A percentile compares a stretch with the other conserved stretches of the same genome.
Evolutionary conservation across 208 protist genomes (phyloP).

Genomic region (Balamuthia mandrillaris): DNA sequence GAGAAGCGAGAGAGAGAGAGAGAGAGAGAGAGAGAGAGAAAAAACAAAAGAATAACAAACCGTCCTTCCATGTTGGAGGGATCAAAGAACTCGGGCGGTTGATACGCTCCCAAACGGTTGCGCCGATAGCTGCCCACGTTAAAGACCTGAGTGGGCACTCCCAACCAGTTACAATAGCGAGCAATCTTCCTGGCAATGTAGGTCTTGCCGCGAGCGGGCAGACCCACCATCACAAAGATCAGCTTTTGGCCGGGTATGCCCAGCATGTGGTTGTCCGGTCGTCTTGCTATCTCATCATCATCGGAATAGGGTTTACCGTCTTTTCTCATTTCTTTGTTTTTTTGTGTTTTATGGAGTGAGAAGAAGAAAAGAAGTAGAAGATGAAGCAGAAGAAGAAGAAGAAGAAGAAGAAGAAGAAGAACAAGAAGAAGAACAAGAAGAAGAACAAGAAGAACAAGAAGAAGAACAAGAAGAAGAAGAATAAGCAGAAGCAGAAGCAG

Average conservation of each 20-base stretch:
- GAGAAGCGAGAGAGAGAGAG: neutral
- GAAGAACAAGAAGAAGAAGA: neutral
- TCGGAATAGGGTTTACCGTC: neutral
- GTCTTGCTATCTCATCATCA: too few relatives aligned
- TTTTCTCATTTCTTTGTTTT: neutral
- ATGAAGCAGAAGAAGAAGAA: neutral
- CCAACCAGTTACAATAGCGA: slow-evolving; percentile 60
- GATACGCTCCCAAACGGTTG: slow-evolving; percentile 17
- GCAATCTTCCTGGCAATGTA: slow-evolving; percentile 61
- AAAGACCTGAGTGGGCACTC: slow-evolving; percentile 43
- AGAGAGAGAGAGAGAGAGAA: neutral
- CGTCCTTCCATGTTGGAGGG: slow-evolving; percentile 46
- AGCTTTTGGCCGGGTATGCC: slow-evolving; percentile 35
- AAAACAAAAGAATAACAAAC: slow-evolving; percentile 14
- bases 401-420: neutral
- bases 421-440: neutral
- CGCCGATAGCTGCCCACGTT: slow-evolving; percentile 59
- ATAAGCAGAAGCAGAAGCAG: neutral
- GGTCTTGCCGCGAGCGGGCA: slow-evolving; percentile 68
- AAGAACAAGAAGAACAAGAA: neutral
- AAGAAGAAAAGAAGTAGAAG: neutral
- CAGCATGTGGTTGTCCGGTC: too few relatives aligned
- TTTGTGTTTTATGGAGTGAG: neutral
- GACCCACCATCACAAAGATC: slow-evolving; percentile 57
- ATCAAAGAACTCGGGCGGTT: slow-evolving; percentile 53